Evolutionary conservation across 1,139 yeast genomes (phyloP).

Genomic region (Hemisphaericaspora xylanilytica): DNA sequence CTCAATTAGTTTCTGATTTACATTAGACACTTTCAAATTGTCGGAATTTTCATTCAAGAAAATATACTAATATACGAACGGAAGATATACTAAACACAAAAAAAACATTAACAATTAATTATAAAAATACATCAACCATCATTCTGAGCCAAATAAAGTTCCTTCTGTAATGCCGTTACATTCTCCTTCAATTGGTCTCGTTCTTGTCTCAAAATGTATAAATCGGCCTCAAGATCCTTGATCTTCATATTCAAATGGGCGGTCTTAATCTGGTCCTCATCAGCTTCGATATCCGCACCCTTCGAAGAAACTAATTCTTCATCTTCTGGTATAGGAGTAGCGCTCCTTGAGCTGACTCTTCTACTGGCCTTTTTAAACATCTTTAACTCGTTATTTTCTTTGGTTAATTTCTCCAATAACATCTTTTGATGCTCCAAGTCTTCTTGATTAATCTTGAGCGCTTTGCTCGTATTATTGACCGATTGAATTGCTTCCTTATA

Average conservation of each 20-base stretch:
- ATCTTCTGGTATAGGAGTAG: conserved; percentile 20
- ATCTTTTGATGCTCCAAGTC: conserved; percentile 65
- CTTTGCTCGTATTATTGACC: conserved; percentile 72
- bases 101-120: not conserved
- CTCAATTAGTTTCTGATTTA: too few species aligned
- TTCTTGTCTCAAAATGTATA: conserved; percentile 77
- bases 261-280: conserved; percentile 49
- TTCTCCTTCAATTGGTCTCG: conserved; percentile 74
- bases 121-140: conserved; percentile 1
- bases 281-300: conserved; percentile 35
- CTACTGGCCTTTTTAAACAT: conserved; percentile 44
- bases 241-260: conserved; percentile 77
- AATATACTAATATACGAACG: too few species aligned
- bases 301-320: conserved; percentile 15
- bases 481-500: conserved; percentile 71
- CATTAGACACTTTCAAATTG: too few species aligned
- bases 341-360: conserved; percentile 31
- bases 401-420: conserved; percentile 52
- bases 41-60: too few species aligned
- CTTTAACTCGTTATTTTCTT: conserved; percentile 69
- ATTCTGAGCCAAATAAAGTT: conserved; percentile 37
- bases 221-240: conserved; percentile 81
- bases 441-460: conserved; percentile 68
- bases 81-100: not conserved
- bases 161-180: conserved; percentile 58